Base-by-base conservation (phyloP, 106 monocot genomes). In the Triglochin maritima region DNA sequence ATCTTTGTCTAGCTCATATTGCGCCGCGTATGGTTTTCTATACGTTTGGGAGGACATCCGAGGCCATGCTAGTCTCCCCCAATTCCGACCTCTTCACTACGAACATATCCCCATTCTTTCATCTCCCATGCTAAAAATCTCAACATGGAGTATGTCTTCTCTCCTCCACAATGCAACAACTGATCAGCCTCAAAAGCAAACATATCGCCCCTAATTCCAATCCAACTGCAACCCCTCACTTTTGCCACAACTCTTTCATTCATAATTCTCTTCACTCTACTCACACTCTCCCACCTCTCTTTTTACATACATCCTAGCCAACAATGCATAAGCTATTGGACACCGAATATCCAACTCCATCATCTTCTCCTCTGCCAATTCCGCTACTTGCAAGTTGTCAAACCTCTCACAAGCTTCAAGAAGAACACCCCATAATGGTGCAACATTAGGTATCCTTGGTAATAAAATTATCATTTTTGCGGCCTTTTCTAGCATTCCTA, bases 201-300 rank as follows among this genome's bases (percentile, higher is more conserved):
- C 43, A 82, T 62, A 60, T 60, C 42, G 59, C 69, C 73, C 53
- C 67, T 82, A 43, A 85, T 60, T 46, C 79, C 69, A 66, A 87
- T 78, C 82, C 80, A 87, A 64, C 92, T 87, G 69, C 78, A 77
- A 66, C 14, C 82, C 51, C 44, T 69, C 4, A 68, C 69, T 47
- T 85, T 82, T 65, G 51, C 76, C 50, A 75, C 80, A 9, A 78
- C 49, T 72, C 74, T 80, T 53, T 81, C 69, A 61, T 60, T 62
- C 92, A 92, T 87, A 42, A 44, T 11, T 64, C 59, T 87, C 76
- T 64, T 49, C 10, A 92, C 58, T 56, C 77, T 46, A 66, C 82
- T 87, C 69, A 85, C 66, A 17, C 79, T 85, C 67, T 92, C 92
- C 92, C 92, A 92, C 66, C 56, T 78, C 15, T 80, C 74, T 87